Percentiles rank a stretch among this genome's conserved stretches.
phyloP scores from a whole-genome alignment of 345 rosid species.

The Lepidium sativum region DNA sequence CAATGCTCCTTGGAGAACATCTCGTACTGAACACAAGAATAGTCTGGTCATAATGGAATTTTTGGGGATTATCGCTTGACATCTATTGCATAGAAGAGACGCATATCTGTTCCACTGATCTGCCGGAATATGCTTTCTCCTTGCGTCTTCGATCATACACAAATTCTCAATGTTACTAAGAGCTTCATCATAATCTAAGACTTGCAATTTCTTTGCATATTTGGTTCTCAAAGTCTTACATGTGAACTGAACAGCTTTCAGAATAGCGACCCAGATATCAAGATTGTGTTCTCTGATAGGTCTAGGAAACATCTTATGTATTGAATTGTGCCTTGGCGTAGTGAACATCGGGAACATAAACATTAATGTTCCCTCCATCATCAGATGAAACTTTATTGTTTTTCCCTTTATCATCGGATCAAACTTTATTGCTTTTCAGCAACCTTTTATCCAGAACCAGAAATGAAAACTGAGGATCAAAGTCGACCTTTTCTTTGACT shows the following conservation, averaged over 20 bases:
- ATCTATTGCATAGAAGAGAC: conserved; percentile 10
- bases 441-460: conserved; percentile 16
- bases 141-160: not conserved
- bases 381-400: too few species aligned
- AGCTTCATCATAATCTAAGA: not conserved
- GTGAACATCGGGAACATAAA: not conserved
- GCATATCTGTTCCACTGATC: conserved; percentile 15
- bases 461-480: conserved; percentile 1
- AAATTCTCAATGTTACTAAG: not conserved
- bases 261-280: conserved; percentile 16
- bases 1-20: conserved; percentile 6
- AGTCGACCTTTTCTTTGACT: conserved; percentile 10
- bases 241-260: conserved; percentile 11
- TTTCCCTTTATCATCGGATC: not conserved
- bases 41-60: not conserved
- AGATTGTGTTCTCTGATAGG: conserved; percentile 8
- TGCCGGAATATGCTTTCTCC: not conserved
- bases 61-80: not conserved
- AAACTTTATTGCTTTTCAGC: not conserved
- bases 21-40: conserved; percentile 1
- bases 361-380: not conserved
- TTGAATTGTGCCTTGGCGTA: conserved; percentile 11
- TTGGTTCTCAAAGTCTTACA: conserved; percentile 5
- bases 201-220: not conserved
- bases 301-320: conserved; percentile 3